These are phyloP conservation scores for Aspergillus arachidicola DNA, from an alignment of 2,329 filamentous ascomycete species.

Conservation along the genomic window DNA sequence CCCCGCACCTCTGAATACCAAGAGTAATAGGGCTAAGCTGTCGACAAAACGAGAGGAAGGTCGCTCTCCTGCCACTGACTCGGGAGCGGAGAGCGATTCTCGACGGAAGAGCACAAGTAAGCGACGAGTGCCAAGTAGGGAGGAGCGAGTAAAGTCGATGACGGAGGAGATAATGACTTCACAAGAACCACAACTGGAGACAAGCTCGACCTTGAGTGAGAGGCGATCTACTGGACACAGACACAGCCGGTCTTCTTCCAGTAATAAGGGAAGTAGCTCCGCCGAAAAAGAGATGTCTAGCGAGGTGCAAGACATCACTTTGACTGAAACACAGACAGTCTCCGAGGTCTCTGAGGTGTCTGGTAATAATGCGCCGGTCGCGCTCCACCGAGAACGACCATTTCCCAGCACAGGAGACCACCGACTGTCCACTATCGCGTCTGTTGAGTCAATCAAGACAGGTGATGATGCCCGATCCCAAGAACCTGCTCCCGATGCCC, in stretches of 20 bases:
- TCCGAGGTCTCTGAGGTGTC: slow-evolving; percentile 44
- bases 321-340: slow-evolving; percentile 30
- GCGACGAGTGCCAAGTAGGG: slow-evolving; percentile 24
- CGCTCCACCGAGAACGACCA: slow-evolving; percentile 45
- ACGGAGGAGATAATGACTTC: slow-evolving; percentile 11
- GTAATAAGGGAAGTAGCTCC: slow-evolving; percentile 11
- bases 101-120: slow-evolving; percentile 28
- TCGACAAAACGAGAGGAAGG: slow-evolving; percentile 27
- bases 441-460: slow-evolving; percentile 55
- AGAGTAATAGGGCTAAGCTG: slow-evolving; percentile 39
- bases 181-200: slow-evolving; percentile 12
- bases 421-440: slow-evolving; percentile 61
- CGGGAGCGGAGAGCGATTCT: slow-evolving; percentile 28
- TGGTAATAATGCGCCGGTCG: slow-evolving; percentile 40
- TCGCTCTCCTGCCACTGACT: slow-evolving; percentile 21
- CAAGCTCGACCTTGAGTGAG: slow-evolving; percentile 13
- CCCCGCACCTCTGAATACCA: slow-evolving; percentile 45
- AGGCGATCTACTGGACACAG: slow-evolving; percentile 17
- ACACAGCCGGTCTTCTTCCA: slow-evolving; percentile 19
- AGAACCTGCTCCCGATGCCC: slow-evolving; percentile 19
- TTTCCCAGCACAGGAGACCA: slow-evolving; percentile 58
- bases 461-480: slow-evolving; percentile 23
- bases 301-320: slow-evolving; percentile 31
- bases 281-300: slow-evolving; percentile 20
- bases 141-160: slow-evolving; percentile 20